phyloP scores from a whole-genome alignment of 2,329 filamentous ascomycete species.

The Diaporthe ampelina region DNA sequence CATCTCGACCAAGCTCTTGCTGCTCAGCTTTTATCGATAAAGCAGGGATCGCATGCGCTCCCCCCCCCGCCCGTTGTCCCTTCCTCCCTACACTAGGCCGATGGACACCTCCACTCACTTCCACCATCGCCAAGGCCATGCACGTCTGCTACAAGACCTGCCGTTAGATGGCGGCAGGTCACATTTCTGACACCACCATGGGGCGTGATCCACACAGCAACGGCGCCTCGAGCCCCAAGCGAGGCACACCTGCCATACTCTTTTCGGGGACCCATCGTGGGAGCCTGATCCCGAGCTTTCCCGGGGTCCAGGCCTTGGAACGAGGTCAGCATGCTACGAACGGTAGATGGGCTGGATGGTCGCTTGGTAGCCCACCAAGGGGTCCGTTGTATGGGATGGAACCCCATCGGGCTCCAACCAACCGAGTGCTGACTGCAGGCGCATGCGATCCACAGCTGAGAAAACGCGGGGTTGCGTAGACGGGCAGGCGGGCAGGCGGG shows the following conservation, averaged over 20 bases:
- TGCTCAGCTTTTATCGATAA: constrained; percentile 33
- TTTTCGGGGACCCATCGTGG: neutral
- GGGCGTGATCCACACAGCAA: neutral
- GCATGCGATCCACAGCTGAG: constrained; percentile 26
- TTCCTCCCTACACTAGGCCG: neutral
- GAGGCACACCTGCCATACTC: neutral
- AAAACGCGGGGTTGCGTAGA: constrained; percentile 25
- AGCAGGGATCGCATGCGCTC: constrained; percentile 27
- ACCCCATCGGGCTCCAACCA: constrained; percentile 12
- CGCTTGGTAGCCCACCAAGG: neutral
- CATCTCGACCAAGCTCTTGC: constrained; percentile 26
- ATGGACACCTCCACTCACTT: constrained; percentile 15
- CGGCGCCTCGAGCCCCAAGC: neutral
- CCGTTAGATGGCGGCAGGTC: neutral
- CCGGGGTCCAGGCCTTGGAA: constrained; percentile 7
- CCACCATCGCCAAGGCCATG: constrained; percentile 23
- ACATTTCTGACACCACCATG: neutral
- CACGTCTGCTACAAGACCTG: neutral
- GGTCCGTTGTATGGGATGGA: constrained; percentile 10
- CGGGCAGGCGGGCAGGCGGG: neutral
- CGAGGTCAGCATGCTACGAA: neutral
- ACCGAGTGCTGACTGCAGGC: constrained; percentile 34
- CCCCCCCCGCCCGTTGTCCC: neutral
- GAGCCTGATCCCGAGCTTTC: constrained; percentile 10
- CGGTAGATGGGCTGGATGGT: neutral